Evolutionary conservation across 768 basidiomycete species (phyloP).

Genomic region (Aureoboletus auriporus): DNA sequence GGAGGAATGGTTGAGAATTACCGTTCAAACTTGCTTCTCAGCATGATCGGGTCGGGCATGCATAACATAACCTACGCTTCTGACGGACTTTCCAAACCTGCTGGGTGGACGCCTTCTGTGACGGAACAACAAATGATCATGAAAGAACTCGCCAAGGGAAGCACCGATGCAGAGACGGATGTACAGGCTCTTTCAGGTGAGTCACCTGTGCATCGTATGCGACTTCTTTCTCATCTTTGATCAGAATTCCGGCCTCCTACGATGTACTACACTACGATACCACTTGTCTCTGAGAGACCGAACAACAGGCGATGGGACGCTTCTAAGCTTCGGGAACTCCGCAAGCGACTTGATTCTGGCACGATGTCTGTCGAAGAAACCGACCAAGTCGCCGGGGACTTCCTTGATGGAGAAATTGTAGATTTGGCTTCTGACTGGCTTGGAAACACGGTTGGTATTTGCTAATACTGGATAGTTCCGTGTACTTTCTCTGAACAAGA

Average conservation of each 20-base stretch:
- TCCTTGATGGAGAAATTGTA: slow-evolving; percentile 92
- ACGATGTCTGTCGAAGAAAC: slow-evolving; percentile 81
- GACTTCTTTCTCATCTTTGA: slow-evolving; percentile 10
- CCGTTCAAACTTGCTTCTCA: slow-evolving; percentile 83
- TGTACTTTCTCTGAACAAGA: slow-evolving; percentile 4
- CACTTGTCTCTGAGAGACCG: slow-evolving; percentile 78
- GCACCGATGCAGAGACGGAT: slow-evolving; percentile 76
- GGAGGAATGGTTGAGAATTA: slow-evolving; percentile 94
- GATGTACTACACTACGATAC: slow-evolving; percentile 96
- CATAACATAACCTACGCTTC: slow-evolving; percentile 53
- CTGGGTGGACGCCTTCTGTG: slow-evolving; percentile 68
- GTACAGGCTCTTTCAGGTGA: slow-evolving; percentile 81
- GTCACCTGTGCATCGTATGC: slow-evolving; percentile 22
- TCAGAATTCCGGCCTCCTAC: slow-evolving; percentile 87
- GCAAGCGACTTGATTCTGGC: slow-evolving; percentile 91
- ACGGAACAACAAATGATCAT: slow-evolving; percentile 98
- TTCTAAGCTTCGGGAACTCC: slow-evolving; percentile 86
- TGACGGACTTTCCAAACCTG: slow-evolving; percentile 57
- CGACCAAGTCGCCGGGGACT: slow-evolving; percentile 84
- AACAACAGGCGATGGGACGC: slow-evolving; percentile 92
- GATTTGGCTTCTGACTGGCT: slow-evolving; percentile 97
- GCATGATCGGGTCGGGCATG: slow-evolving; percentile 78
- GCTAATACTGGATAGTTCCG: neutral
- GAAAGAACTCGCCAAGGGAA: slow-evolving; percentile 81
- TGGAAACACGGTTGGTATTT: slow-evolving; percentile 68